phyloP scores from a whole-genome alignment of 371 early-diverging fungal genomes.

The Batrachochytrium dendrobatidis region DNA sequence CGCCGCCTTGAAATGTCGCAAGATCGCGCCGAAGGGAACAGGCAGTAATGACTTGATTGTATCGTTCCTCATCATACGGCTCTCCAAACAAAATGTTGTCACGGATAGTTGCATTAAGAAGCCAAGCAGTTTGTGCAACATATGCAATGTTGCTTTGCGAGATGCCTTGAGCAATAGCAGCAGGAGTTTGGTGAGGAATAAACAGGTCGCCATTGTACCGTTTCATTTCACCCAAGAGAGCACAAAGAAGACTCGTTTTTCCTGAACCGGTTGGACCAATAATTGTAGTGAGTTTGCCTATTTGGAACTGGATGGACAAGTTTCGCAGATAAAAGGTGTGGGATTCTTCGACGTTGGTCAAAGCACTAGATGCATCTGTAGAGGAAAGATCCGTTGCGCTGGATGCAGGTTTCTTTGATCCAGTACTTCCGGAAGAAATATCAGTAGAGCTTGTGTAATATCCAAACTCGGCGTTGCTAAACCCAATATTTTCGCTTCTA shows the following conservation, averaged over 20 bases:
- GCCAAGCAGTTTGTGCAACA: constrained; percentile 38
- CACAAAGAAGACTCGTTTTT: constrained; percentile 57
- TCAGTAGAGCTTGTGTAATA: not conserved
- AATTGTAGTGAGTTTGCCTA: constrained; percentile 53
- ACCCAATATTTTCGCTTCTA: no score
- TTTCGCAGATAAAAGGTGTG: constrained; percentile 17
- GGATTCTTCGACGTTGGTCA: no score
- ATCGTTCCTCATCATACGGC: constrained; percentile 25
- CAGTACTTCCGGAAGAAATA: not conserved
- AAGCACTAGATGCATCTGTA: constrained; percentile 11
- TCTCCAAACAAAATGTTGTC: constrained; percentile 42
- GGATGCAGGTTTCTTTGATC: not conserved
- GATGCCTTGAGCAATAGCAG: not conserved
- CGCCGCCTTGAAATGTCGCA: constrained; percentile 66
- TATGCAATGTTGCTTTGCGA: constrained; percentile 35
- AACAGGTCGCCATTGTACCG: not conserved
- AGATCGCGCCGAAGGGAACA: constrained; percentile 65
- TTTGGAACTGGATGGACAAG: constrained; percentile 44
- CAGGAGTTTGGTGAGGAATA: not conserved
- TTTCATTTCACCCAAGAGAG: constrained; percentile 30
- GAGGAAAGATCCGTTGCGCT: not conserved
- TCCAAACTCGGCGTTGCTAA: not conserved
- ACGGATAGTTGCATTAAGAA: constrained; percentile 37
- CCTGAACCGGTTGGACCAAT: constrained; percentile 63
- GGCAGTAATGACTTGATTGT: constrained; percentile 24